Evolutionary conservation across 139 green algal species (phyloP).

Genomic region (Dunaliella primolecta): DNA sequence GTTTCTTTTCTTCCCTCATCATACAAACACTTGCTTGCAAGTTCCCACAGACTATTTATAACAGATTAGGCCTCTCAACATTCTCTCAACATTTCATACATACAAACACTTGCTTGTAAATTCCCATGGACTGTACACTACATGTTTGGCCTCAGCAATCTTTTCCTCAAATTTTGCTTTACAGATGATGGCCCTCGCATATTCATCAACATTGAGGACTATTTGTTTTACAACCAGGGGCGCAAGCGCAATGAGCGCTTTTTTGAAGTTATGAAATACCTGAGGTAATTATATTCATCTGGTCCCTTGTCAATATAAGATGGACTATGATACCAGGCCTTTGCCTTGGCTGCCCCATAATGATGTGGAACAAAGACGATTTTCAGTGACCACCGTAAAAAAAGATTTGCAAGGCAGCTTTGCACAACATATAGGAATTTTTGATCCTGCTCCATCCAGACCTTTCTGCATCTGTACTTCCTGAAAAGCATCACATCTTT

Average conservation of each 20-base stretch:
- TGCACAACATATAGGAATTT: not conserved
- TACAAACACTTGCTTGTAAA: too few relatives aligned
- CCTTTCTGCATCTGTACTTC: not conserved
- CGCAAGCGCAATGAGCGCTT: constrained; percentile 35
- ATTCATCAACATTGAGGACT: constrained; percentile 83
- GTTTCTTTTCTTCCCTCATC: too few relatives aligned
- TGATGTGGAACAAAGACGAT: not conserved
- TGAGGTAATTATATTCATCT: constrained; percentile 3
- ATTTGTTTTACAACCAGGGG: constrained; percentile 55
- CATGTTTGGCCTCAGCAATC: too few relatives aligned
- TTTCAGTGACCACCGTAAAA: not conserved
- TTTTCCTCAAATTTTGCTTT: too few relatives aligned
- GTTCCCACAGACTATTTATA: too few relatives aligned
- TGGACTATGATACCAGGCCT: too few relatives aligned
- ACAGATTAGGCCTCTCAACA: too few relatives aligned
- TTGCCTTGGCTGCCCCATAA: not conserved
- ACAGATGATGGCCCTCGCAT: constrained; percentile 55
- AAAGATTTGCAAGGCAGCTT: not conserved
- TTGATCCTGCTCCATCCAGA: not conserved
- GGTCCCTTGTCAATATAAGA: not conserved
- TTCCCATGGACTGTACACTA: too few relatives aligned
- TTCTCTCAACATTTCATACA: too few relatives aligned
- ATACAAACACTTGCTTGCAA: too few relatives aligned
- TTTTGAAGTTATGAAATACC: constrained; percentile 37
- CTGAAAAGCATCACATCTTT: too few relatives aligned